Percentiles rank a stretch among this genome's conserved stretches.
phyloP scores from a whole-genome alignment of 768 basidiomycete genomes.

The Suillus sp. region DNA sequence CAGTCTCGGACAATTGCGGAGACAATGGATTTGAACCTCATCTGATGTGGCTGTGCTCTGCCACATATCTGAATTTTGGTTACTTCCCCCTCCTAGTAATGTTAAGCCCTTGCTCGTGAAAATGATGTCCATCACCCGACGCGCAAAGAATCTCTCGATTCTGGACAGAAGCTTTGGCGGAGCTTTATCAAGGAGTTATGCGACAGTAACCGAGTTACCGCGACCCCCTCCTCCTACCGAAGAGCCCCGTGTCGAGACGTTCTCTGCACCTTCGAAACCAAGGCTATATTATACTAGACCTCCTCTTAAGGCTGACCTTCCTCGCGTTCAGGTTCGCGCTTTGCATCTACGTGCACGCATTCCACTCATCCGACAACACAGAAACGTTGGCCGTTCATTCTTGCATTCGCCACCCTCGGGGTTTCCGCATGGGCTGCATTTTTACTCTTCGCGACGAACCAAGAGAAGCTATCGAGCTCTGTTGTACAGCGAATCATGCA shows the following conservation, averaged over 20 bases:
- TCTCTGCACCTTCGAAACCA: conserved; percentile 47
- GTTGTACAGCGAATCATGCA: conserved; percentile 68
- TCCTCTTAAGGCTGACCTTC: conserved; percentile 40
- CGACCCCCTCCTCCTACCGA: conserved; percentile 28
- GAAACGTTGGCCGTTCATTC: conserved; percentile 58
- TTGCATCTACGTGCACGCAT: background rate
- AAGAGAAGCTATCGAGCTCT: conserved; percentile 76
- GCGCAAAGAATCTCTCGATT: background rate
- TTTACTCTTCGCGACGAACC: conserved; percentile 69
- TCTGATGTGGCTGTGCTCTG: conserved; percentile 6
- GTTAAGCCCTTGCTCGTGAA: background rate
- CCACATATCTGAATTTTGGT: background rate
- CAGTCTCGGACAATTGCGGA: background rate
- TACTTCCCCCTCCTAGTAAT: background rate
- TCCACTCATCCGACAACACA: conserved; percentile 15
- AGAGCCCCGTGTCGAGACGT: conserved; percentile 39
- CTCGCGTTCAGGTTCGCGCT: conserved; percentile 40
- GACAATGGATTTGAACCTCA: background rate
- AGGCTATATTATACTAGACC: conserved; percentile 48
- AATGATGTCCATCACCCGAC: background rate
- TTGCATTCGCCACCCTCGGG: conserved; percentile 53
- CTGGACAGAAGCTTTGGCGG: background rate
- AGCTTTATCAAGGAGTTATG: conserved; percentile 19
- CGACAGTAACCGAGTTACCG: conserved; percentile 26
- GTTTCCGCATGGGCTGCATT: conserved; percentile 68